Percentiles rank a stretch among this genome's conserved stretches.
Evolutionary conservation across 164 flowering plant species (phyloP).

Genomic region (Sextonia rubra): DNA sequence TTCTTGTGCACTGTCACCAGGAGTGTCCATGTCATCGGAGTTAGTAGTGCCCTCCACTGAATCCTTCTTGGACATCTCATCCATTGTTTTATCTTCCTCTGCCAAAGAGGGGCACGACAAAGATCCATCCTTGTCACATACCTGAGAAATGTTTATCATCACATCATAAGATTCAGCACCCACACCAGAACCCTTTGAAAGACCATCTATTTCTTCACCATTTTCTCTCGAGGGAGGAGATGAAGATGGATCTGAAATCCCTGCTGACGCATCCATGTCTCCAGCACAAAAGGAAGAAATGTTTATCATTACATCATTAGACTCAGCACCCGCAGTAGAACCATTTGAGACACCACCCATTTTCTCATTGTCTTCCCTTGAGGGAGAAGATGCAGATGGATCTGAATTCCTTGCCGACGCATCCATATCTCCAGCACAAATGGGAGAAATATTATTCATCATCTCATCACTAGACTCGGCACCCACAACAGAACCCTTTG

Average conservation of each 20-base stretch:
- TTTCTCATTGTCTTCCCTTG: background rate
- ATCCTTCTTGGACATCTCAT: too few relatives aligned
- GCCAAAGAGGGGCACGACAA: too few relatives aligned
- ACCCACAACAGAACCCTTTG: background rate
- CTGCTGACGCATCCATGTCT: background rate
- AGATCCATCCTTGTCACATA: too few relatives aligned
- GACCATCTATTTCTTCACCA: background rate
- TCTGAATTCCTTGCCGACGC: background rate
- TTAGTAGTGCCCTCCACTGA: too few relatives aligned
- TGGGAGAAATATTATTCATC: background rate
- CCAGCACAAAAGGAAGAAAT: too few relatives aligned
- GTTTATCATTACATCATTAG: background rate
- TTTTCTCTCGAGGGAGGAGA: background rate
- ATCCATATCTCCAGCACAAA: background rate
- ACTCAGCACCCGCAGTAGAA: background rate
- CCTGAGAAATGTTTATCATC: too few relatives aligned
- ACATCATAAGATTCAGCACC: background rate
- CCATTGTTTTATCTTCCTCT: too few relatives aligned
- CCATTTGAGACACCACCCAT: background rate
- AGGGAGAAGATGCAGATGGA: background rate
- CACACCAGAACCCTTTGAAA: background rate
- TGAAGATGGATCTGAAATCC: constrained; percentile 2
- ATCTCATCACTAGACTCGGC: background rate
- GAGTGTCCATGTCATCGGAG: too few relatives aligned
- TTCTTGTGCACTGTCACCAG: background rate